Evolutionary conservation across 2,329 filamentous ascomycete species (phyloP), one percentile per base, ranked within the genome.

Genomic region (Phialophora chinensis): DNA sequence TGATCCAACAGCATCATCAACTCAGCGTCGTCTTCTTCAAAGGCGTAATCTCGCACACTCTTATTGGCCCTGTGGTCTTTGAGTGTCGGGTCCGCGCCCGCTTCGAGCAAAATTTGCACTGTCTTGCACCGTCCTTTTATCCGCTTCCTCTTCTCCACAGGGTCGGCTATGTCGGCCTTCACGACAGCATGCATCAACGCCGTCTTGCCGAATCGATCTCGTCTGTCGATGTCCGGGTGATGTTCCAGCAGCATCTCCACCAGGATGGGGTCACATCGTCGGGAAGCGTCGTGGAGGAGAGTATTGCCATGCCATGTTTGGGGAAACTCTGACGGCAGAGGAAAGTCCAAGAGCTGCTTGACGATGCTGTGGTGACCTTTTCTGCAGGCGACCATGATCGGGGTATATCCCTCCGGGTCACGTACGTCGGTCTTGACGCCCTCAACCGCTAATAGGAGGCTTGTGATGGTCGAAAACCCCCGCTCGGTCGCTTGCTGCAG

Each of bases 141-240:
- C 11, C 61, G 61, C 35, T 29, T 58, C 25, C 58, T 60, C 20
- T 47, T 56, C 27, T 66, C 63, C 8, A 14, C 5, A 8, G 35
- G 42, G 35, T 67, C 61, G 7, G 52, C 29, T 10, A 70, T 56
- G 38, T 70, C 68, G 42, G 52, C 42, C 57, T 68, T 67, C 55
- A 68, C 64, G 25, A 70, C 61, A 7, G 70, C 69, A 42, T 72
- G 68, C 69, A 72, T 72, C 27, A 72, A 20, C 11, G 70, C 65
- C 5, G 70, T 71, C 38, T 70, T 67, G 35, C 70, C 66, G 33
- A 71, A 72, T 8, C 47, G 58, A 52, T 72, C 70, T 38, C 66
- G 64, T 14, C 54, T 61, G 20, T 72, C 66, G 23, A 69, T 60
- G 52, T 68, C 59, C 14, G 63, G n/a, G 14, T 62, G 38, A 3